A percentile compares a stretch with the other conserved stretches of the same genome.
Evolutionary conservation across 2,329 filamentous ascomycete species (phyloP).

Genomic region (Chaetomiaceae sp.): DNA sequence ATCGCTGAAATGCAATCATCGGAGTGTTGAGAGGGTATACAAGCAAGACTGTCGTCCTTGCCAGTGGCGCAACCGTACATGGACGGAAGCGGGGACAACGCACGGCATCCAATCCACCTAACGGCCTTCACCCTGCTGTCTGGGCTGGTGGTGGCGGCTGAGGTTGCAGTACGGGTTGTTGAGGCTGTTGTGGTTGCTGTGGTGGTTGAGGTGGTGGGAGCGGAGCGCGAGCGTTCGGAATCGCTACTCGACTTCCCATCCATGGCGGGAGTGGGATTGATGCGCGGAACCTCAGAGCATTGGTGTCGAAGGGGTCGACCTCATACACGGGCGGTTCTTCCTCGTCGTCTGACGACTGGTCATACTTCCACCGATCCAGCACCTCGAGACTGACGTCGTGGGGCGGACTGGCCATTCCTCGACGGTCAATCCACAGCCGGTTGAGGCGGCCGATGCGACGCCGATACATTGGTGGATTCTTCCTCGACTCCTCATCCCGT

Average conservation of each 20-base stretch:
- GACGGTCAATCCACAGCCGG: slow-evolving; percentile 82
- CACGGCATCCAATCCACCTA: not conserved
- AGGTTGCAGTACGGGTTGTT: slow-evolving; percentile 9
- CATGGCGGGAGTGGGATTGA: slow-evolving; percentile 46
- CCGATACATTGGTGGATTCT: slow-evolving; percentile 63
- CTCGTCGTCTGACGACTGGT: slow-evolving; percentile 79
- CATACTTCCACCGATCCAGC: slow-evolving; percentile 77
- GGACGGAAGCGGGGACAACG: slow-evolving; percentile 3
- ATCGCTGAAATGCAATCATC: slow-evolving; percentile 29
- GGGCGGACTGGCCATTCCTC: slow-evolving; percentile 56
- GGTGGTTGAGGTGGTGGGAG: slow-evolving; percentile 18
- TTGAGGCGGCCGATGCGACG: slow-evolving; percentile 80
- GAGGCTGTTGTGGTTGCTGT: slow-evolving; percentile 3
- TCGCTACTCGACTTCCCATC: slow-evolving; percentile 16
- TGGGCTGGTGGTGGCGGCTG: slow-evolving; percentile 1
- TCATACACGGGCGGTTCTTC: slow-evolving; percentile 71
- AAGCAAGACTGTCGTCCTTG: slow-evolving; percentile 17
- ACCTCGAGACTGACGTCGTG: slow-evolving; percentile 43
- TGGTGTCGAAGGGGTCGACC: slow-evolving; percentile 65
- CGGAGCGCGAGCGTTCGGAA: slow-evolving; percentile 12
- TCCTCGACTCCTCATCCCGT: slow-evolving; percentile 36
- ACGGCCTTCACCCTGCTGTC: slow-evolving; percentile 5
- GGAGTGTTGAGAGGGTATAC: slow-evolving; percentile 26
- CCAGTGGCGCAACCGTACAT: not conserved
- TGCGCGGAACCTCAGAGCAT: slow-evolving; percentile 57